Evolutionary conservation across 306 rosid species (phyloP).

Genomic region (Oxytropis ochrocephala): DNA sequence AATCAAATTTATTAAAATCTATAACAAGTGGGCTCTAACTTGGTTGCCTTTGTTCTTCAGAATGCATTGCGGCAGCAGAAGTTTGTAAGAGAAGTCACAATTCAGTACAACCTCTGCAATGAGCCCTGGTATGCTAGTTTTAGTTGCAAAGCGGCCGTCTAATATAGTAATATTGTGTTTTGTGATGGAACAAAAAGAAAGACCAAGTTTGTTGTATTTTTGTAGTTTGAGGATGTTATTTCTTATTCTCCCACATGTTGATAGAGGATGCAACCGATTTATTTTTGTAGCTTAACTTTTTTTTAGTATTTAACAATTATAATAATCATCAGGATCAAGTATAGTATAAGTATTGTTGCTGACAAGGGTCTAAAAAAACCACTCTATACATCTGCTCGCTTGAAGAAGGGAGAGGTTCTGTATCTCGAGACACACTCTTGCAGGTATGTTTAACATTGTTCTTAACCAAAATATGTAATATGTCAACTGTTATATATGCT

Average conservation of each 20-base stretch:
- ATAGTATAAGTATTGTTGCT: conserved; percentile 95
- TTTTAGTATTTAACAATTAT: conserved; percentile 6
- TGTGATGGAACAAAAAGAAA: neutral
- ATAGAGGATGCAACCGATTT: neutral
- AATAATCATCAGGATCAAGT: conserved; percentile 67
- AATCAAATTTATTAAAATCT: neutral
- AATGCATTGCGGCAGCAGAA: conserved; percentile 86
- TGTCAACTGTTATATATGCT: neutral
- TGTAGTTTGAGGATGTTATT: neutral
- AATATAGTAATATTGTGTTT: neutral
- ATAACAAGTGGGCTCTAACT: neutral
- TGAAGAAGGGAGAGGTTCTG: conserved; percentile 96
- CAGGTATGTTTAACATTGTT: conserved; percentile 48
- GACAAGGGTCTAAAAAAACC: conserved; percentile 94
- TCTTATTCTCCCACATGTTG: neutral
- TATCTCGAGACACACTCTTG: conserved; percentile 79
- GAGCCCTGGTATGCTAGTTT: conserved; percentile 74
- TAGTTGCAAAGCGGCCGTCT: neutral
- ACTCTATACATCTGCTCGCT: conserved; percentile 81
- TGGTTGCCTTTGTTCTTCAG: conserved; percentile 41
- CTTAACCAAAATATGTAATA: conserved; percentile 10
- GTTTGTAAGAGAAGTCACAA: conserved; percentile 87
- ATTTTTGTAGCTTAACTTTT: conserved; percentile 3
- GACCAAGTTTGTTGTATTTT: neutral
- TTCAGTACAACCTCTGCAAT: conserved; percentile 98